Conservation (phyloP, 1,284 basidiomycete species). For the Exobasidium rhododendri region DNA sequence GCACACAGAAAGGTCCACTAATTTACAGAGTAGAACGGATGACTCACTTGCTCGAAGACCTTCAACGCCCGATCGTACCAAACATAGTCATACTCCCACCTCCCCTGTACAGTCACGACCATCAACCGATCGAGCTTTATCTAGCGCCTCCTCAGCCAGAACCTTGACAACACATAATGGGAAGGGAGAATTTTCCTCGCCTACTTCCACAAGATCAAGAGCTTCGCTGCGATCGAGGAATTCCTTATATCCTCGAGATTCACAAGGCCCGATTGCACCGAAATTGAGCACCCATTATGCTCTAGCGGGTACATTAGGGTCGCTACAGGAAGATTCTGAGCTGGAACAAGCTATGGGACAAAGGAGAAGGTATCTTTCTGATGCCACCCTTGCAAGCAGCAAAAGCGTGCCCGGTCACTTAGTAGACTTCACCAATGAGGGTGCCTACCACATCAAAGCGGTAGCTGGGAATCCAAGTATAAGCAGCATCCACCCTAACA, state of each 20-base stretch:
- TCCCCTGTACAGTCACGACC: not conserved
- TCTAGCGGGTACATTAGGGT: constrained; percentile 33
- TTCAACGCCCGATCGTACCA: not conserved
- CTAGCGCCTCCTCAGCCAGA: constrained; percentile 29
- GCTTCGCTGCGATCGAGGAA: not conserved
- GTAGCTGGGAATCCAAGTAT: constrained; percentile 14
- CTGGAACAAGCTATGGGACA: constrained; percentile 3
- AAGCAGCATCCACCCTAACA: constrained; percentile 13
- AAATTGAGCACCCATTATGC: constrained; percentile 45
- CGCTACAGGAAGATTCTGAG: constrained; percentile 29
- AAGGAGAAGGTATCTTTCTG: not conserved
- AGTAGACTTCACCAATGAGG: not conserved
- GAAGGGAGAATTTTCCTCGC: constrained; percentile 23
- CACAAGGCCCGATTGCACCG: constrained; percentile 32
- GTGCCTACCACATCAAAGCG: constrained; percentile 14
- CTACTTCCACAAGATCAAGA: constrained; percentile 33
- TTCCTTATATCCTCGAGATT: constrained; percentile 24
- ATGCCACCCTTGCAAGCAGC: not conserved
- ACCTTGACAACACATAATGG: constrained; percentile 18
- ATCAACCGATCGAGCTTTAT: constrained; percentile 18
- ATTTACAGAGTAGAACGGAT: not conserved
- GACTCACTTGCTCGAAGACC: not conserved
- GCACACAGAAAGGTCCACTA: not conserved
- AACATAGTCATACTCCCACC: not conserved
- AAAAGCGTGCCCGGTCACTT: not conserved